Evolutionary conservation across 805 yeast genomes (phyloP), one percentile per base, ranked within the genome.

Genomic region (Metschnikowia shivogae): DNA sequence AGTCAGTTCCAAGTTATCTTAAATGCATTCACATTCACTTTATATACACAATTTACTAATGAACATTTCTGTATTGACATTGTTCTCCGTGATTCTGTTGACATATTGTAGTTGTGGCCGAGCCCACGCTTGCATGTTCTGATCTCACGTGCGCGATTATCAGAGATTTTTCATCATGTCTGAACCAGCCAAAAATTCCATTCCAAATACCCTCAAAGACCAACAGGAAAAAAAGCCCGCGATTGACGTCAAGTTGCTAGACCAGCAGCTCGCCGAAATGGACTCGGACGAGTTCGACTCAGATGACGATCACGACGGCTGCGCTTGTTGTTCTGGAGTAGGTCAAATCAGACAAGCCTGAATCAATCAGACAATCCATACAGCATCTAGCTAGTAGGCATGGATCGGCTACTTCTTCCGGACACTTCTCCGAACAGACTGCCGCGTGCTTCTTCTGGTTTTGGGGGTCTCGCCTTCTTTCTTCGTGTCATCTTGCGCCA

Each of bases 1-100:
- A 58, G 63, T 79, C 53, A 79, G 84, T 83, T 63, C 54, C 39
- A 53, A 64, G 30, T 31, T 53, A 36, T 46, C 56, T 3, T 53
- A 48, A 24, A 24, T 17, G 14, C 40, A 29, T 19, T n/a, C n/a
- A 13, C 30, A 39, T 24, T 39, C 20, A 31, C 10, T 17, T 14
- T 22, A 7, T 4, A 9, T 32, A 11, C 17, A 30, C 19, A 26
- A 8, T 12, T 3, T 38, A 19, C 9, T 20, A 17, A 29, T 32
- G 3, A 26, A 29, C 31, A 6, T 29, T 12, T 12, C 26, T 7
- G 8, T 22, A 22, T 22, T 22, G 26, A 7, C 26, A 22, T 22
- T 3, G 26, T 6, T 6, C 26, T 22, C 4, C 8, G 26, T 22
- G 26, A 3, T 29, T 13, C 32, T 6, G 13, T 9, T 29, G 7